Evolutionary conservation across 2,329 filamentous ascomycete genomes (phyloP).

Genomic region (Leptographium flavum): DNA sequence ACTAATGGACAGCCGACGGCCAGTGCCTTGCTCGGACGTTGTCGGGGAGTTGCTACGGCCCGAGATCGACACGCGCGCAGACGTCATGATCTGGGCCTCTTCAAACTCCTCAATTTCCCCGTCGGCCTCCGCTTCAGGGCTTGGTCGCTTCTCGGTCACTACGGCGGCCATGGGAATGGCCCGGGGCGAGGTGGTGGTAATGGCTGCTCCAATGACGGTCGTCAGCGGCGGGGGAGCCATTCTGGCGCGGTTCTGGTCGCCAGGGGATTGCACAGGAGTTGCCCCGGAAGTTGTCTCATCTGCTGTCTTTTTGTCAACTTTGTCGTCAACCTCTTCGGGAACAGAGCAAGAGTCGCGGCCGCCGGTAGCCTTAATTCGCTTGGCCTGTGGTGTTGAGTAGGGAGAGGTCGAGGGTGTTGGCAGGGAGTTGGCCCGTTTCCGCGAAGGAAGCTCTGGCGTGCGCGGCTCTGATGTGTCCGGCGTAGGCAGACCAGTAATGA

Average conservation of each 20-base stretch:
- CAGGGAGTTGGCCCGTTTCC: constrained; percentile 33
- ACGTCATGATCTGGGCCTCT: constrained; percentile 43
- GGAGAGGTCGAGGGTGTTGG: constrained; percentile 23
- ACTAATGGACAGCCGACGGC: constrained; percentile 22
- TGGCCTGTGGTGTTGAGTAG: constrained; percentile 10
- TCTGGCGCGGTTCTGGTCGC: background rate
- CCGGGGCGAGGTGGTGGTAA: constrained; percentile 1
- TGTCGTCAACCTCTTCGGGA: background rate
- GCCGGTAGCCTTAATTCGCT: constrained; percentile 8
- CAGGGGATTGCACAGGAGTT: background rate
- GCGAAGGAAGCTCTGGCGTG: constrained; percentile 16
- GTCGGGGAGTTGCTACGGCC: constrained; percentile 34
- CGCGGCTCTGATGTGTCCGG: constrained; percentile 21
- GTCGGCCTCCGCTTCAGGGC: constrained; percentile 37
- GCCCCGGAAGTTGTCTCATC: background rate
- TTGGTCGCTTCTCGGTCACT: constrained; percentile 15
- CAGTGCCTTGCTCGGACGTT: constrained; percentile 31
- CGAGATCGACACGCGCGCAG: constrained; percentile 39
- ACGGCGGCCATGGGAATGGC: constrained; percentile 1
- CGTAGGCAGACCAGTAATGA: constrained; percentile 18
- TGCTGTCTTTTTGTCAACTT: background rate
- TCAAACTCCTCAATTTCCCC: constrained; percentile 39
- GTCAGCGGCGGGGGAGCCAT: constrained; percentile 2
- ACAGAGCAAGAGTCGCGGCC: background rate
- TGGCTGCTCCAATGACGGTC: constrained; percentile 4